These are phyloP conservation scores for Rhodamnia argentea DNA, from an alignment of 345 rosid species.

Conservation along the genomic window DNA sequence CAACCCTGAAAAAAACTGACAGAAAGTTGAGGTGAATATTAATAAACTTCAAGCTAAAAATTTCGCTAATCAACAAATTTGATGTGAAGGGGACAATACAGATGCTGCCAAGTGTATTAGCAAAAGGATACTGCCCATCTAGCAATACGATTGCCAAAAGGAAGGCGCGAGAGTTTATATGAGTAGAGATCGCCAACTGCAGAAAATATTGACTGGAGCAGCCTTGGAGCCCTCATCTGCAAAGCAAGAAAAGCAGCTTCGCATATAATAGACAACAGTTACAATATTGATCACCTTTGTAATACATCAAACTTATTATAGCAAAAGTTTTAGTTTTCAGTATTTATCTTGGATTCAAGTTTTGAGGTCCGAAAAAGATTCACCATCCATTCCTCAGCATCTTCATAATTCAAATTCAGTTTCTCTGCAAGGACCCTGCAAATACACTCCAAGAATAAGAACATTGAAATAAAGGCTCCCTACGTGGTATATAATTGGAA, in stretches of 20 bases:
- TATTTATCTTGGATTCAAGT: constrained; percentile 75
- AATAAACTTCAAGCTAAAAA: background rate
- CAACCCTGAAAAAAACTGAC: constrained; percentile 68
- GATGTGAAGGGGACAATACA: background rate
- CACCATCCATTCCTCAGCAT: constrained; percentile 96
- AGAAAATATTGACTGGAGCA: constrained; percentile 73
- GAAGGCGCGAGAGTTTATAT: constrained; percentile 48
- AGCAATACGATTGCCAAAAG: constrained; percentile 53
- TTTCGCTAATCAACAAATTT: background rate
- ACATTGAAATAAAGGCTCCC: background rate
- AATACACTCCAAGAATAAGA: background rate
- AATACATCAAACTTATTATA: background rate
- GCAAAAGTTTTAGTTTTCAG: background rate
- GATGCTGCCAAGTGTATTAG: background rate
- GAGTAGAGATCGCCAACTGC: constrained; percentile 79
- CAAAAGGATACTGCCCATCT: constrained; percentile 76
- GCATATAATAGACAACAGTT: background rate
- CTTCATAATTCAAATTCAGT: constrained; percentile 82
- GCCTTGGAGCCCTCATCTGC: constrained; percentile 60
- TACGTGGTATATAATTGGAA: background rate
- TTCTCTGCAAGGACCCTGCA: constrained; percentile 85
- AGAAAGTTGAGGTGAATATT: constrained; percentile 30
- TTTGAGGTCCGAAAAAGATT: constrained; percentile 93
- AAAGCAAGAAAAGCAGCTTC: constrained; percentile 1
- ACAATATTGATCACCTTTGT: background rate